Evolutionary conservation across 345 rosid species (phyloP), one percentile per base, ranked within the genome.

Genomic region (Nasturtium officinale): DNA sequence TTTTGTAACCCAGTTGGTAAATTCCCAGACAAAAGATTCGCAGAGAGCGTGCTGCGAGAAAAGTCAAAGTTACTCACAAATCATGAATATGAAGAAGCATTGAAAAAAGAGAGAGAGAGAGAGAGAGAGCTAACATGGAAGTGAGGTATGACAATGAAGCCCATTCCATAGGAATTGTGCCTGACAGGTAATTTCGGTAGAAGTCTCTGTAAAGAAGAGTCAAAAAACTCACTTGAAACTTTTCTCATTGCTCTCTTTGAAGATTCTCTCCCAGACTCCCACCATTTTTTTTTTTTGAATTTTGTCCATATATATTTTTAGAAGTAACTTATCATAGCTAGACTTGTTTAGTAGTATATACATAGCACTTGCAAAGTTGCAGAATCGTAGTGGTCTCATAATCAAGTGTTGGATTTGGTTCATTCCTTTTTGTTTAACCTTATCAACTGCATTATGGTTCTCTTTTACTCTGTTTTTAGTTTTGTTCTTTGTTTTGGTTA

Each of bases 151-250:
- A 72, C 77, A 82, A 7, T 21, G 85, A 78, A 53, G 84, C 83
- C 93, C 87, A 88, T 68, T 85, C 87, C 43, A 17, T 38, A 37
- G 94, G 90, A 3, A 88, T 77, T 3, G 85, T 61, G n/a, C 90
- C 90, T 55, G 51, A 76, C 4, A 88, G 78, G 69, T 76, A 83
- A 75, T 86, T 85, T 74, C 68, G 72, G 15, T 16, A 9, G 1
- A 72, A 42, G 15, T 62, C n/a, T 0, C 70, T 72, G 63, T 64
- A 53, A 38, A 71, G 18, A 60, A 21, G 37, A 20, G 38, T 11
- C 21, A 37, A 12, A 40, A 13, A 40, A 3, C 10, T 40, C 6
- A 3, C 2, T 55, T 16, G 21, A 42, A 42, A 40, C 4, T 17
- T n/a, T 40, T 16, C 35, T 52, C 40, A 33, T 20, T 21, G 70